A percentile compares a stretch with the other conserved stretches of the same genome.
phyloP scores from a whole-genome alignment of 768 basidiomycete species.

The Termitomyces sp. region DNA sequence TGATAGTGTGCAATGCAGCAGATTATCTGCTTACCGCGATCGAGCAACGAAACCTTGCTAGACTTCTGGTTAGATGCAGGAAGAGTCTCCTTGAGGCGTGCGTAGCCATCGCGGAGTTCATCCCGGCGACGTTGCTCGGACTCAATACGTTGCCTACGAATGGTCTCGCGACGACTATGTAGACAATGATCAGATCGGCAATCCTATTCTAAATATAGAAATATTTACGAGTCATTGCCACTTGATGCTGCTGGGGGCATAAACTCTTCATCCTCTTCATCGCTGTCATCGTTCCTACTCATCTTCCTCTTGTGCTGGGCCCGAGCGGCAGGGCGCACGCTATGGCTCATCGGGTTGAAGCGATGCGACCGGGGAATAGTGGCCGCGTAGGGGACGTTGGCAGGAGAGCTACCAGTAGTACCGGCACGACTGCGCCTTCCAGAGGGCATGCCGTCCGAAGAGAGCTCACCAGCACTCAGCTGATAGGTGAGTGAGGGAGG shows the following conservation, averaged over 20 bases:
- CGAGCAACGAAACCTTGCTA: conserved; percentile 87
- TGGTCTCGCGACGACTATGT: conserved; percentile 75
- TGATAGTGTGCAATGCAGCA: conserved; percentile 1
- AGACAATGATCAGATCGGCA: neutral
- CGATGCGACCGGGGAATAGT: conserved; percentile 73
- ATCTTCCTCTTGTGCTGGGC: conserved; percentile 39
- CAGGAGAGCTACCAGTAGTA: conserved; percentile 50
- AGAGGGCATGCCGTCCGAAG: conserved; percentile 67
- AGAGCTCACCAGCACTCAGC: conserved; percentile 65
- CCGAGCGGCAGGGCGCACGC: conserved; percentile 51
- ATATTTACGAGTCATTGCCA: conserved; percentile 51
- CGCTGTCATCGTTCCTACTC: conserved; percentile 59
- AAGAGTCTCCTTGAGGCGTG: conserved; percentile 85
- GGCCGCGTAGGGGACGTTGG: conserved; percentile 46
- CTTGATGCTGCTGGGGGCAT: conserved; percentile 41
- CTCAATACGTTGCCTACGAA: conserved; percentile 90
- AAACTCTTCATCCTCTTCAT: conserved; percentile 77
- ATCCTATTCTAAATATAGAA: neutral
- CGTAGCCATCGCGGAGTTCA: conserved; percentile 90
- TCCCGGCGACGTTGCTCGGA: conserved; percentile 90
- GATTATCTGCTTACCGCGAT: conserved; percentile 56
- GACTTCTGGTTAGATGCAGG: conserved; percentile 90
- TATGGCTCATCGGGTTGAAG: conserved; percentile 70
- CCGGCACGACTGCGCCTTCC: conserved; percentile 55
- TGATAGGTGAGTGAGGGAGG: conserved; percentile 68